Evolutionary conservation across 495 filamentous ascomycete genomes (phyloP), one percentile per base, ranked within the genome.

Genomic region (Aspergillus olivimuriae): DNA sequence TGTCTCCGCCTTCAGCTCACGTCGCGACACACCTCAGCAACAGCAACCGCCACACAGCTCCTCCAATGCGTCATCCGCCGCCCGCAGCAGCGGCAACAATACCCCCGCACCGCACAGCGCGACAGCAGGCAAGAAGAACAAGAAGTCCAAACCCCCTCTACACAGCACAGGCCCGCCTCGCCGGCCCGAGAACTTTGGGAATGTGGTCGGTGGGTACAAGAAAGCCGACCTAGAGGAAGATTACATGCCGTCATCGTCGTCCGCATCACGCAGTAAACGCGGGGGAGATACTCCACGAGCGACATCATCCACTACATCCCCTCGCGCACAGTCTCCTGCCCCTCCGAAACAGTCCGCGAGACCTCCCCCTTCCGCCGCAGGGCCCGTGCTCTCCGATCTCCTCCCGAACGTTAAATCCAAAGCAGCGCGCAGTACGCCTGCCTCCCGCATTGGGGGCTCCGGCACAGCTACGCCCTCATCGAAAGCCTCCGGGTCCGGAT

Each of bases 1-100:
- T 60, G 95, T 98, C 53, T 80, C 88, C 17, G 81, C 82, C 32
- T 97, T 95, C 73, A 97, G 92, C 59, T 70, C 81, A 8, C 82
- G 79, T 22, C n/a, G n/a, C 79, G 86, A 23, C 63, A 75, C 53
- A 66, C 72, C 17, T 66, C 69, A 1, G 12, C 44, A 12, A 64
- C 53, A 12, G 21, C 51, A 14, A 24, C 56, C 20, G 20, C 60
- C 12, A 26, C 39, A 14, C 44, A 12, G 22, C 41, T 38, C 47
- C 57, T 18, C 15, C 7, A 17, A 2, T 17, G 12, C 33, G 19
- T 14, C 16, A 8, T 28, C 56, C 21, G 24, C 58, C 9, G 32
- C 39, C 34, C 41, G 14, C 45, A 11, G 24, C 44, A 38, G 45
- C 58, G 8, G 48, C 62, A 36, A 48, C 54, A n/a, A n/a, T 41